These are phyloP conservation scores for Emmonsiellopsis sp. DNA, from an alignment of 2,329 filamentous ascomycete genomes.

Conservation along the genomic window DNA sequence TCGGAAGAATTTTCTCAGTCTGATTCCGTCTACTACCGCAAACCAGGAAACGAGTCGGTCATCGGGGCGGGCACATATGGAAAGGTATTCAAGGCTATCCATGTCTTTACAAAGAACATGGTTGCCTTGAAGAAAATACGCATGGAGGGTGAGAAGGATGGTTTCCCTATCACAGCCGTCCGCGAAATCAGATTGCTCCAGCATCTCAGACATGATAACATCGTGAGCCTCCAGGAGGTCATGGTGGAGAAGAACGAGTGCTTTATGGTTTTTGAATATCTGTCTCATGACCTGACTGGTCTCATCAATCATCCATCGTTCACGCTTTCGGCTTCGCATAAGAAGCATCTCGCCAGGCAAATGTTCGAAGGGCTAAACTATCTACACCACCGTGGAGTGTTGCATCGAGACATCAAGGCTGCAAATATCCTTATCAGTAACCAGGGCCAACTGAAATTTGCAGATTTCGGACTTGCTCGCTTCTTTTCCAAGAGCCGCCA, in stretches of 20 bases:
- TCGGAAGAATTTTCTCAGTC: conserved; percentile 64
- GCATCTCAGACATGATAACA: conserved; percentile 79
- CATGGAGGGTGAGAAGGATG: conserved; percentile 99
- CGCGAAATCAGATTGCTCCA: conserved; percentile 96
- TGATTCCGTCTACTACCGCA: conserved; percentile 86
- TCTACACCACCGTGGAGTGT: conserved; percentile 81
- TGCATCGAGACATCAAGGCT: conserved; percentile 96
- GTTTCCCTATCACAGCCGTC: conserved; percentile 93
- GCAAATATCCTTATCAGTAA: conserved; percentile 94
- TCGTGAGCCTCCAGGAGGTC: conserved; percentile 84
- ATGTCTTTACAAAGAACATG: conserved; percentile 64
- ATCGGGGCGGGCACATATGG: conserved; percentile 92
- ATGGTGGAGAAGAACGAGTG: conserved; percentile 99
- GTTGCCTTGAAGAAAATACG: conserved; percentile 97
- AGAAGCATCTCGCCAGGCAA: conserved; percentile 86
- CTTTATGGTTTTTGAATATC: conserved; percentile 99
- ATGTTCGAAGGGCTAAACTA: conserved; percentile 92
- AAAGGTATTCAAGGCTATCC: conserved; percentile 88
- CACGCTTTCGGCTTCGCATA: conserved; percentile 72
- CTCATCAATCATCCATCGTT: conserved; percentile 92
- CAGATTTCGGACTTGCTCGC: conserved; percentile 89
- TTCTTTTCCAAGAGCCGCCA: conserved; percentile 92
- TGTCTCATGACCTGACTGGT: conserved; percentile 91
- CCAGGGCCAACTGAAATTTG: conserved; percentile 79
- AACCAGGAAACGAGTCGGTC: conserved; percentile 95